phyloP scores from a whole-genome alignment of 176 grass and related monocot genomes.

The Dactylis glomerata region DNA sequence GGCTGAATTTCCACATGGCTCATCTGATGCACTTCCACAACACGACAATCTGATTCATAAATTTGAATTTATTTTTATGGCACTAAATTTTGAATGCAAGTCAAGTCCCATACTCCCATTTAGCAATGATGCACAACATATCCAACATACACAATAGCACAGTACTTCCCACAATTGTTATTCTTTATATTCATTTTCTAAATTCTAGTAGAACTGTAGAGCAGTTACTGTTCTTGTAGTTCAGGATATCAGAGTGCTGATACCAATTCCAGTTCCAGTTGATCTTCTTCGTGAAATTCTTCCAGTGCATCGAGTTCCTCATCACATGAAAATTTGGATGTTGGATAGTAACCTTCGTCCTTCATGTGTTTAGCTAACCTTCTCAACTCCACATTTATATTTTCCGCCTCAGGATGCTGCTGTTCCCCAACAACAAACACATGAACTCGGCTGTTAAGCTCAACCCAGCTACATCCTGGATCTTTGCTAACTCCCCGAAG shows the following conservation, averaged over 20 bases:
- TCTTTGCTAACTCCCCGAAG: conserved; percentile 60
- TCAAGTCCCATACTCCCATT: neutral
- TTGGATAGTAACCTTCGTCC: conserved; percentile 54
- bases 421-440: conserved; percentile 73
- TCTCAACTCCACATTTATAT: conserved; percentile 49
- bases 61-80: neutral
- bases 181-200: neutral
- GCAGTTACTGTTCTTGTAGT: conserved; percentile 14
- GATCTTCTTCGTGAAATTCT: conserved; percentile 29
- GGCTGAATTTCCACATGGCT: too few species aligned
- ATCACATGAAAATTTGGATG: conserved; percentile 14
- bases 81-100: neutral
- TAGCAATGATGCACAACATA: neutral
- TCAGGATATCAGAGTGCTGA: conserved; percentile 23
- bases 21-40: neutral
- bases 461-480: conserved; percentile 76
- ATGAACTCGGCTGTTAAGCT: conserved; percentile 60
- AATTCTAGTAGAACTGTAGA: neutral
- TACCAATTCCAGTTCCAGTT: conserved; percentile 26
- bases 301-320: neutral
- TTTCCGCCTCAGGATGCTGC: conserved; percentile 52
- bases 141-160: neutral
- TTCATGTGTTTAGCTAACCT: conserved; percentile 68
- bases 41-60: neutral
- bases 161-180: neutral